These are phyloP conservation scores for Komagataella pastoris DNA, from an alignment of 805 yeast species.

Conservation along the genomic window DNA sequence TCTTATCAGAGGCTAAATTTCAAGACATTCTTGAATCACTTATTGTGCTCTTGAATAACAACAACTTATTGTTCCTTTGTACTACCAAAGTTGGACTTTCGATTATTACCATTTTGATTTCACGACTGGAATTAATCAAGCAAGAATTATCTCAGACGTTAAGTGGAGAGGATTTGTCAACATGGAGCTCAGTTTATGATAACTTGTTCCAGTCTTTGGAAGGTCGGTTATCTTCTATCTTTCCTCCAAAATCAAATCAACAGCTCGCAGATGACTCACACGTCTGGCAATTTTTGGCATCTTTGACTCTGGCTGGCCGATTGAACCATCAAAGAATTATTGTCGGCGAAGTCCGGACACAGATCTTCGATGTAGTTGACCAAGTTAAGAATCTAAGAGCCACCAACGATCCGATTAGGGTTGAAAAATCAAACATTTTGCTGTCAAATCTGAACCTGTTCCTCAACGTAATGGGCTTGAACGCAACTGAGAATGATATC, in stretches of 20 bases:
- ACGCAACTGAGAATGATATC: conserved; percentile 82
- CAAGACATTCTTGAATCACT: conserved; percentile 68
- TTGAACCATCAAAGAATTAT: conserved; percentile 84
- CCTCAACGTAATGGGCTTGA: conserved; percentile 91
- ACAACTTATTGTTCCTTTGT: conserved; percentile 55
- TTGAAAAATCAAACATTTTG: conserved; percentile 39
- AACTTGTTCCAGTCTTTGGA: conserved; percentile 68
- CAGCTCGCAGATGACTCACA: conserved; percentile 56
- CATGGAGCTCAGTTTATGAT: conserved; percentile 76
- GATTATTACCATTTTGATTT: conserved; percentile 75
- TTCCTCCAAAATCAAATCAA: conserved; percentile 48
- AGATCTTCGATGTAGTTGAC: conserved; percentile 78
- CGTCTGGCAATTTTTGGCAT: conserved; percentile 95
- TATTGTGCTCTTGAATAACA: conserved; percentile 54
- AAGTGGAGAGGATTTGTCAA: conserved; percentile 41
- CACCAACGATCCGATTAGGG: conserved; percentile 18
- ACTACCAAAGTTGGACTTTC: conserved; percentile 75
- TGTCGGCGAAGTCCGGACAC: conserved; percentile 88
- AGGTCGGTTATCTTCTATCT: conserved; percentile 61
- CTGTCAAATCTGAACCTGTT: conserved; percentile 79
- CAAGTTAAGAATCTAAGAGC: conserved; percentile 42
- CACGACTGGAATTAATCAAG: conserved; percentile 83
- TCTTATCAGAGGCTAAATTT: conserved; percentile 70
- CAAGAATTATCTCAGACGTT: conserved; percentile 51
- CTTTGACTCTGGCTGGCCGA: conserved; percentile 83